These are phyloP conservation scores for Pseudogymnoascus sp. DNA, from an alignment of 2,329 filamentous ascomycete genomes.

Conservation along the genomic window DNA sequence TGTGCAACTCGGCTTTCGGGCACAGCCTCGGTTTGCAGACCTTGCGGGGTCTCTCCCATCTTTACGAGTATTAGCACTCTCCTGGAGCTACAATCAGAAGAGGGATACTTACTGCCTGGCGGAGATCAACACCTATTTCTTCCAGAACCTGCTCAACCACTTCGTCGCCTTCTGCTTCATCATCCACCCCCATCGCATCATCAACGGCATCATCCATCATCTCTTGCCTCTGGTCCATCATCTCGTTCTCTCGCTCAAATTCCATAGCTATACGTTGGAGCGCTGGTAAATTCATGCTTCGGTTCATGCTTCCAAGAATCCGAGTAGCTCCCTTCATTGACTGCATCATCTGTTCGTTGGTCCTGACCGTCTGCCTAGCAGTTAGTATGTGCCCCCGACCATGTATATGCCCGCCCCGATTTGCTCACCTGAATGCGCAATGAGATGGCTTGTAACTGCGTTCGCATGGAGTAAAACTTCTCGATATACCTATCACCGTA, in stretches of 20 bases:
- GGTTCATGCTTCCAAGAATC: constrained; percentile 92
- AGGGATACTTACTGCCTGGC: constrained; percentile 62
- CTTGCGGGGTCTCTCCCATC: constrained; percentile 86
- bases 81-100: neutral
- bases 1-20: constrained; percentile 75
- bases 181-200: constrained; percentile 80
- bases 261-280: constrained; percentile 97
- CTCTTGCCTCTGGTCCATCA: constrained; percentile 97
- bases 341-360: constrained; percentile 99
- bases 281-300: constrained; percentile 92
- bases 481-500: constrained; percentile 66
- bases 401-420: constrained; percentile 9
- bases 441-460: constrained; percentile 91
- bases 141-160: constrained; percentile 94
- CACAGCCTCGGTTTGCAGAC: constrained; percentile 64
- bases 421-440: constrained; percentile 73
- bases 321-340: constrained; percentile 97
- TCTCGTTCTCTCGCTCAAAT: constrained; percentile 96
- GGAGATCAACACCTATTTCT: constrained; percentile 91
- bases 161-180: constrained; percentile 94
- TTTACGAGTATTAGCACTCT: constrained; percentile 31
- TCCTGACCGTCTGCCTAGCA: constrained; percentile 69
- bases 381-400: neutral
- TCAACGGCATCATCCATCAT: constrained; percentile 99
- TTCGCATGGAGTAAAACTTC: constrained; percentile 98